A percentile compares a stretch with the other conserved stretches of the same genome.
Evolutionary conservation across 345 rosid species (phyloP).

Genomic region (Rubroshorea leprosula): DNA sequence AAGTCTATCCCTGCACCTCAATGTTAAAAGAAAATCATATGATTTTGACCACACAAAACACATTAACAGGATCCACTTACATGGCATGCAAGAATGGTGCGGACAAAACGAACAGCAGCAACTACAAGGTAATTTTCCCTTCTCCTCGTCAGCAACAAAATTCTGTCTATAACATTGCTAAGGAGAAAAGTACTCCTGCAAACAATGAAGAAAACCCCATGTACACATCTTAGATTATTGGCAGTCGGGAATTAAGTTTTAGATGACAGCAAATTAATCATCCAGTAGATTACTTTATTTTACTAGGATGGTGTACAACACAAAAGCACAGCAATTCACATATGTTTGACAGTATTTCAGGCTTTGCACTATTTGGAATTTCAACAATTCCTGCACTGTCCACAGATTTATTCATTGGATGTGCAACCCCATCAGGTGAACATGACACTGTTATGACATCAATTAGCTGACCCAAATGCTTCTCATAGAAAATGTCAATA

Average conservation of each 20-base stretch:
- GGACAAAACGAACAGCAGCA: slow-evolving; percentile 91
- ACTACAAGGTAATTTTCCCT: slow-evolving; percentile 89
- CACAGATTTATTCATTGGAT: slow-evolving; percentile 42
- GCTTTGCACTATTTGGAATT: slow-evolving; percentile 47
- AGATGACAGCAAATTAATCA: not conserved
- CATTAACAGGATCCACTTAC: slow-evolving; percentile 39
- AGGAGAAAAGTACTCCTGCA: slow-evolving; percentile 90
- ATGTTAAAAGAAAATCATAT: not conserved
- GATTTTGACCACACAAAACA: not conserved
- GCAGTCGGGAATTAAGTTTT: slow-evolving; percentile 13
- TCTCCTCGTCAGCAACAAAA: slow-evolving; percentile 71
- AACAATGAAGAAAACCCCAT: slow-evolving; percentile 23
- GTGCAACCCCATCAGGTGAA: slow-evolving; percentile 32
- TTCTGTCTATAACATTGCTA: slow-evolving; percentile 69
- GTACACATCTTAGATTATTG: not conserved
- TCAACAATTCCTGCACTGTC: slow-evolving; percentile 36
- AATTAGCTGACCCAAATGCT: slow-evolving; percentile 79
- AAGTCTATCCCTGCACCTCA: not conserved
- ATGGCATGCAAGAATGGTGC: slow-evolving; percentile 75
- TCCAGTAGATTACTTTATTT: slow-evolving; percentile 65
- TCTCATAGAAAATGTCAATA: slow-evolving; percentile 90
- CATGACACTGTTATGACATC: slow-evolving; percentile 84
- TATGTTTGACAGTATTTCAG: slow-evolving; percentile 83
- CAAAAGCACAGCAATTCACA: slow-evolving; percentile 97
- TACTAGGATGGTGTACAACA: slow-evolving; percentile 82